Evolutionary conservation across 1,139 yeast species (phyloP), one percentile per base, ranked within the genome.

Genomic region (Diutina sp.): DNA sequence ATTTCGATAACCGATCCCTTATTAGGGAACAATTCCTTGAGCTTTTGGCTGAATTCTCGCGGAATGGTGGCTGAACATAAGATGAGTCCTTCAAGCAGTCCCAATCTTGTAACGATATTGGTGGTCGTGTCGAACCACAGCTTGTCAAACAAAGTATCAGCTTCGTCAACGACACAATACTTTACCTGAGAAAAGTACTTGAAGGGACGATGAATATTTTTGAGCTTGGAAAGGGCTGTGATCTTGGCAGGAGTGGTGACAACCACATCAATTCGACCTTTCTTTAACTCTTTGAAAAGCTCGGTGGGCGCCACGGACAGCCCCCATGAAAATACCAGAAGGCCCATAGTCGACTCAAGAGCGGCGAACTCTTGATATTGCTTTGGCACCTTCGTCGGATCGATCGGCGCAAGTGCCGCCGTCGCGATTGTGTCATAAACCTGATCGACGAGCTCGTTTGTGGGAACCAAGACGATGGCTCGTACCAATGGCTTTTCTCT

Each of bases 51-150:
- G 66, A 91, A 89, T 57, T 82, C 84, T 46, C 82, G 79, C 0
- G 98, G 96, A 51, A 93, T 85, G 0, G 99, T 93, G 0, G 98
- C 98, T 1, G 96, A 85, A 60, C 95, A 89, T 62, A 93, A 81
- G 1, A 90, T 76, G 45, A 90, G 70, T 61, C 88, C 88, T 56
- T 74, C 74, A 48, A 87, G 72, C 58, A 80, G 78, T 3, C 78
- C 73, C 67, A 87, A 77, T 56, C 72, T 69, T 53, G 74, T 74
- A 44, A 90, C 69, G 0, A 82, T 78, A 6, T 74, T 69, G 61
- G 82, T 78, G 0, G 97, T 89, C 58, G 84, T 85, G 46, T 79
- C 79, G 16, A 84, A 71, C 80, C 93, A 91, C 0, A 96, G 86
- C 57, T 82, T 80, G 65, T 91, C 97, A 83, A 93, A 79, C 57